Evolutionary conservation across 164 flowering plant species (phyloP).

Genomic region (Macadamia tetraphylla): DNA sequence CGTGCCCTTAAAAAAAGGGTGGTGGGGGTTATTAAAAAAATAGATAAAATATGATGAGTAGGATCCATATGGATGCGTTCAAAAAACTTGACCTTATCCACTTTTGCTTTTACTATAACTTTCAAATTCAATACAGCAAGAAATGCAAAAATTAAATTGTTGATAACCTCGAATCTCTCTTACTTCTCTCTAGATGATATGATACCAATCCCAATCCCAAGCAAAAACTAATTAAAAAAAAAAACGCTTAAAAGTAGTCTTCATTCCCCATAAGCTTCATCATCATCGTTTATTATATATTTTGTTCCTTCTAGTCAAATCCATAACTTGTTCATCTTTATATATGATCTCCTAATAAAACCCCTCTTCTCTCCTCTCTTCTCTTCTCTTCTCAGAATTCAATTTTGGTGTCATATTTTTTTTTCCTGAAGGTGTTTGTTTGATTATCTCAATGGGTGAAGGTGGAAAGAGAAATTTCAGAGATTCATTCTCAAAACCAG

Average conservation of each 20-base stretch:
- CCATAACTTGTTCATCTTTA: neutral
- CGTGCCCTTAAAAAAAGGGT: no score
- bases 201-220: slow-evolving; percentile 19
- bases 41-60: no score
- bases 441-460: slow-evolving; percentile 23
- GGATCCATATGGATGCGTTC: no score
- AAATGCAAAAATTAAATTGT: slow-evolving; percentile 7
- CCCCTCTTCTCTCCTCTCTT: neutral
- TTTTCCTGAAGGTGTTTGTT: neutral
- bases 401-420: neutral
- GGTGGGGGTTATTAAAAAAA: no score
- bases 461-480: slow-evolving; percentile 12
- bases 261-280: neutral
- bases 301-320: neutral
- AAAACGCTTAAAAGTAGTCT: neutral
- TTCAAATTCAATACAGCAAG: no score
- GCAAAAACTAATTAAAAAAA: slow-evolving; percentile 14
- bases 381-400: neutral
- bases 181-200: no score
- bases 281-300: no score
- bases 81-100: no score
- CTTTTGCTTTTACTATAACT: no score
- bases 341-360: slow-evolving; percentile 8
- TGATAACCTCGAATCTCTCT: neutral
- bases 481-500: slow-evolving; percentile 7